A percentile compares a stretch with the other conserved stretches of the same genome.
These are phyloP conservation scores for Monotropa hypopitys DNA, from an alignment of 179 eudicot species.

Conservation along the genomic window DNA sequence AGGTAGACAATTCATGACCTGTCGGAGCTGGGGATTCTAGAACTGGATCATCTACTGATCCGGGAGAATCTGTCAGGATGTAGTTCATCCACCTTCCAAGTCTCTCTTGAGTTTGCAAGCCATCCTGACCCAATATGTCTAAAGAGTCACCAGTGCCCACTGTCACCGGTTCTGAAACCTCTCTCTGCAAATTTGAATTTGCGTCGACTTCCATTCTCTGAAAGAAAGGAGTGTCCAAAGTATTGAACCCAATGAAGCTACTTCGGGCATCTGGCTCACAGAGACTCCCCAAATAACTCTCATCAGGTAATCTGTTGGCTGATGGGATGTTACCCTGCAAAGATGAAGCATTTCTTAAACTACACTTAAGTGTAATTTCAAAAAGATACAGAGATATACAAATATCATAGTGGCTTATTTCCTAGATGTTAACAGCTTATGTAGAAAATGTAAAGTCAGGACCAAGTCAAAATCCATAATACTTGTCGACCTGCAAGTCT, in stretches of 20 bases:
- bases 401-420: neutral
- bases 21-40: conserved; percentile 29
- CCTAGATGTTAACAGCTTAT: neutral
- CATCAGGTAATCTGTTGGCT: conserved; percentile 19
- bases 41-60: conserved; percentile 32
- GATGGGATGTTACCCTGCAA: conserved; percentile 32
- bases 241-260: conserved; percentile 15
- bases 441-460: neutral
- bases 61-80: conserved; percentile 51
- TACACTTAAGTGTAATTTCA: neutral
- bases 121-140: conserved; percentile 22
- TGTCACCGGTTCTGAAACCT: conserved; percentile 17
- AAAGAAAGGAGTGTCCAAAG: conserved; percentile 11
- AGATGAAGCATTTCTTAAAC: neutral
- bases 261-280: conserved; percentile 20
- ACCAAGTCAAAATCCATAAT: neutral
- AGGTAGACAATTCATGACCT: conserved; percentile 25
- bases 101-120: conserved; percentile 54
- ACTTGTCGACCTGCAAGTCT: neutral
- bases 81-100: conserved; percentile 69
- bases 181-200: conserved; percentile 16
- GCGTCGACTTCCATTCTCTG: conserved; percentile 23
- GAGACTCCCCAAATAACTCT: conserved; percentile 17
- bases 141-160: conserved; percentile 19
- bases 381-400: neutral